Base-by-base conservation (phyloP, 2,329 filamentous ascomycete species). In the Knoxdaviesia capensis region DNA sequence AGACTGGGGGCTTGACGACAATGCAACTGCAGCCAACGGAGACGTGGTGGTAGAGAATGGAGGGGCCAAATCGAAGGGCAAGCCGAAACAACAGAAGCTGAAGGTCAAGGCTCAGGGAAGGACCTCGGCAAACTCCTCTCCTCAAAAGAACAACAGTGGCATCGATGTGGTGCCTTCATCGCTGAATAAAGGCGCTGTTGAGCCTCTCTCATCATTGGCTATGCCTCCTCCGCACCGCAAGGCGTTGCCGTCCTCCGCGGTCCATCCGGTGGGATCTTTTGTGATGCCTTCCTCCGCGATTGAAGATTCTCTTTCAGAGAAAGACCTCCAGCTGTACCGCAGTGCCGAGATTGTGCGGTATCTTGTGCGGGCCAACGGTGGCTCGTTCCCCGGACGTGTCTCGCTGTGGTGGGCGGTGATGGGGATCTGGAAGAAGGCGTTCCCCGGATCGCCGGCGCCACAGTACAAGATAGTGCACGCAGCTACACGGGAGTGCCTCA, bases 381-480 rank as follows among this genome's bases (percentile, higher is more conserved):
- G 69, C 0, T 64, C 66, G 1, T 66, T 74, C 38, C 66, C 71
- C 1, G 65, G 66, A 10, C 66, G 66, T 29, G 59, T 62, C 36
- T 56, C 65, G 4, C 52, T 74, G 5, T 70, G 66, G 56, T 61
- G 64, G 44, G 63, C 64, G 2, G 50, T 70, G 4, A 56, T 60
- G 9, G 56, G 57, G 7, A 52, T 64, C 6, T 74, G 68, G 62
- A 51, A 56, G 7, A 54, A 54, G n/a, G 52, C 54, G 6, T 66
- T 64, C 37, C 49, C 53, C 1, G 54, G 53, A 33, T 54, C 65
- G 36, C 52, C 57, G 4, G 56, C 60, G 29, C 69, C 62, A 2
- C 58, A 55, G 31, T 56, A 56, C 36, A 59, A 59, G 43, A 54
- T 57, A 35, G 61, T 53, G 42, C 57, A 62, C 37, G 53, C 52